Percentiles rank a stretch among this genome's conserved stretches.
These are phyloP conservation scores for Trichaptum fuscoviolaceum DNA, from an alignment of 768 basidiomycete species.

Conservation along the genomic window DNA sequence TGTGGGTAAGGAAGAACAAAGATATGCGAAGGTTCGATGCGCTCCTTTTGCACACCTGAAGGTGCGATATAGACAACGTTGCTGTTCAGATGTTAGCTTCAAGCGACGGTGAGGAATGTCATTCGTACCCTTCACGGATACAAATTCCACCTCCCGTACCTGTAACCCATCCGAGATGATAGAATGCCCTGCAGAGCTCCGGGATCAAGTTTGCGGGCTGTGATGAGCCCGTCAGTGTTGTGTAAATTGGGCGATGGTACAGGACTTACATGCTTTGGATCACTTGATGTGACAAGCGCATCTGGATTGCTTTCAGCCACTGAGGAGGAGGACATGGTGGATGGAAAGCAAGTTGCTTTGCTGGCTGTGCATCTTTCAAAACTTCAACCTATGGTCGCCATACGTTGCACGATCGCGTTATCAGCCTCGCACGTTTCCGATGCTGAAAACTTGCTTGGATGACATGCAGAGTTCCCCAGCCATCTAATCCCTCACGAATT, in stretches of 20 bases:
- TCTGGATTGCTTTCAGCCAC: constrained; percentile 28
- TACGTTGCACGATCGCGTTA: not conserved
- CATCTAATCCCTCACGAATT: too few relatives aligned
- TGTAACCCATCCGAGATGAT: constrained; percentile 87
- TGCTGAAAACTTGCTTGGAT: not conserved
- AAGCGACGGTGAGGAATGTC: not conserved
- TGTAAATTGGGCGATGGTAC: constrained; percentile 5
- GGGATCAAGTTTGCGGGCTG: constrained; percentile 92
- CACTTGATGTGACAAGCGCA: constrained; percentile 50
- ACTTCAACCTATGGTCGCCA: not conserved
- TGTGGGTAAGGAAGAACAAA: constrained; percentile 84
- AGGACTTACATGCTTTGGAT: constrained; percentile 55
- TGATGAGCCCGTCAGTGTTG: not conserved
- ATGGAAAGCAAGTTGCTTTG: not conserved
- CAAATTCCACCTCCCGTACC: constrained; percentile 83
- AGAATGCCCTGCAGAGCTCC: constrained; percentile 79
- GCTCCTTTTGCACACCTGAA: constrained; percentile 87
- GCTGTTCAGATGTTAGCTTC: constrained; percentile 26
- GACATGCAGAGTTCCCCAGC: too few relatives aligned
- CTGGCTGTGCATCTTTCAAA: not conserved
- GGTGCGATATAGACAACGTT: constrained; percentile 84
- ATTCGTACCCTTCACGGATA: constrained; percentile 58
- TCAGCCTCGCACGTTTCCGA: not conserved
- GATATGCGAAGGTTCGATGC: constrained; percentile 77
- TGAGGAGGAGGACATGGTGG: not conserved